Evolutionary conservation across 495 filamentous ascomycete genomes (phyloP), one percentile per base, ranked within the genome.

Genomic region (Hypoxylon cercidicola): DNA sequence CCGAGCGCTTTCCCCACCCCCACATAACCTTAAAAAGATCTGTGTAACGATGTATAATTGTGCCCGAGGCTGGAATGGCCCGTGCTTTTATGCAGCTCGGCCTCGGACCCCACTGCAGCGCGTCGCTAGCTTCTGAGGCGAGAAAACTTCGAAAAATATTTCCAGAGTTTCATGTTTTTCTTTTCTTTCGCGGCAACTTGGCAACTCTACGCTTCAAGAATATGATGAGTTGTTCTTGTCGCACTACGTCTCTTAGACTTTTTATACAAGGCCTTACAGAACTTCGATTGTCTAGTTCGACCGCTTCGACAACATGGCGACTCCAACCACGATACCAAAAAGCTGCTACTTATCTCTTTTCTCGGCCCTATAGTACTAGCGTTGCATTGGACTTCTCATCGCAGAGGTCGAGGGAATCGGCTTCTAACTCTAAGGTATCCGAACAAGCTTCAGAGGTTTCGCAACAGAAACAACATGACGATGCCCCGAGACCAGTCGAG

Each of bases 221-320:
- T 71, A 71, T 60, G 52, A 85, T 85, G 83, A 73, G 51, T 64
- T 85, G 82, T 71, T 66, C 72, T 15, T 84, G 84, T 53, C 75
- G 77, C 19, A 74, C 72, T n/a, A 69, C 74, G 15, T 74, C 81
- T 15, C 68, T 85, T 46, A 66, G 74, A 43, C 66, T 82, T 16
- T 87, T 87, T 51, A 71, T 85, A 10, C 75, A 77, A 23, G 82
- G 73, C 54, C 69, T 87, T 47, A 74, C 78, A 6, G 76, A 79
- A 47, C 44, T 83, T 30, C 75, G 81, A 45, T 20, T 79, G 9
- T 54, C 64, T 44, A 34, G 69, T 48, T 41, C 67, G n/a, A 20
- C 47, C 55, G 39, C 50, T 15, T 4, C 40, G 5, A 58, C 40
- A 9, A 28, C 52, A 9, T 35, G 55, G 23, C 35, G 16, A 46